Conservation (phyloP, 2,329 filamentous ascomycete genomes). For the Fusarium nelsonii region DNA sequence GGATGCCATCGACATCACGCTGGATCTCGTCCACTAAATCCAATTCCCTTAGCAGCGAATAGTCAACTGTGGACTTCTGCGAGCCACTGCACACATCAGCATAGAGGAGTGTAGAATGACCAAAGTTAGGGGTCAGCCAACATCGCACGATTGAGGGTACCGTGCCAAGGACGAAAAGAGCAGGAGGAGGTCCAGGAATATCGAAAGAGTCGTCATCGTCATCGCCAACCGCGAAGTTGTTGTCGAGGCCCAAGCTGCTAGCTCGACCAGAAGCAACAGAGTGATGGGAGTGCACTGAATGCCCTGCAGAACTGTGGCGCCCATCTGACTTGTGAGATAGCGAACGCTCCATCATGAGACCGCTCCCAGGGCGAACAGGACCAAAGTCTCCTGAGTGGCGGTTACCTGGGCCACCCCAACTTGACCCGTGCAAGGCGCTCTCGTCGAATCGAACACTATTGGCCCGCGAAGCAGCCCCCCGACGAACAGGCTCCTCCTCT, state of each 20-base stretch:
- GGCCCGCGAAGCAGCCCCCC: constrained; percentile 89
- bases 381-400: constrained; percentile 87
- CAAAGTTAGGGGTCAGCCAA: constrained; percentile 92
- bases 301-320: constrained; percentile 90
- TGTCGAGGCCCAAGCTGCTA: constrained; percentile 89
- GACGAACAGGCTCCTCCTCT: constrained; percentile 86
- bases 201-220: constrained; percentile 78
- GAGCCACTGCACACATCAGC: constrained; percentile 94
- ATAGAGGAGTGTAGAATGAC: constrained; percentile 88
- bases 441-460: constrained; percentile 99
- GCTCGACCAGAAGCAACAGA: constrained; percentile 83
- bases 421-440: constrained; percentile 87
- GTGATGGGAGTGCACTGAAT: constrained; percentile 76
- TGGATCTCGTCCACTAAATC: constrained; percentile 76
- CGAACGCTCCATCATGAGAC: constrained; percentile 90
- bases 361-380: constrained; percentile 80
- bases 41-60: constrained; percentile 79
- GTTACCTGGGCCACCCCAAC: constrained; percentile 82
- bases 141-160: constrained; percentile 95
- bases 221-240: constrained; percentile 71
- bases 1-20: constrained; percentile 72
- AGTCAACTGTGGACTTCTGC: constrained; percentile 85
- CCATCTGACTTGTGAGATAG: constrained; percentile 97
- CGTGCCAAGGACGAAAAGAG: constrained; percentile 85
- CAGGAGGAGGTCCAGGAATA: constrained; percentile 81